phyloP scores from a whole-genome alignment of 352 stramenopile species.

The Globisporangium solare region DNA sequence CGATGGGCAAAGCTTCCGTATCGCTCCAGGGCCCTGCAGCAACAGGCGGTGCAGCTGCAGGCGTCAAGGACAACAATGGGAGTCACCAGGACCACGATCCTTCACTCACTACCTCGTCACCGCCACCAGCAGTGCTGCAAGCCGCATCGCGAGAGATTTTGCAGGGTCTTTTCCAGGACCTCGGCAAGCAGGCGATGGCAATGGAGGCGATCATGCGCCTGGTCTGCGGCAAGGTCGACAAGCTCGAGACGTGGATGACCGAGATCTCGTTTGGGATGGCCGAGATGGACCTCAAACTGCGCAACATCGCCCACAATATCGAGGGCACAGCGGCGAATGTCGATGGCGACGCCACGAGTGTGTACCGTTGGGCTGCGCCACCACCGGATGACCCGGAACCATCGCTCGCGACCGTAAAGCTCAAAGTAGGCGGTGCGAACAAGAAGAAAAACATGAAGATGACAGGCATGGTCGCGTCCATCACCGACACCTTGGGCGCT shows the following conservation, averaged over 20 bases:
- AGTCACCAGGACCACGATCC: neutral
- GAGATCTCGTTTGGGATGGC: constrained; percentile 73
- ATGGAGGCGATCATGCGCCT: constrained; percentile 63
- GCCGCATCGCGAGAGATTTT: constrained; percentile 50
- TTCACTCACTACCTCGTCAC: neutral
- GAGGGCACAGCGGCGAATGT: constrained; percentile 65
- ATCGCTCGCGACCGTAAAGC: neutral
- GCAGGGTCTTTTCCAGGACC: constrained; percentile 62
- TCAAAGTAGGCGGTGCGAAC: no score
- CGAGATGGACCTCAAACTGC: constrained; percentile 66
- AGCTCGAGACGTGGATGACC: constrained; percentile 67
- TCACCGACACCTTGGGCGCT: constrained; percentile 41
- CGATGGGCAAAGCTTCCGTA: constrained; percentile 28
- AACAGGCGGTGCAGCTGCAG: constrained; percentile 8
- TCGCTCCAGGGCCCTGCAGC: constrained; percentile 14
- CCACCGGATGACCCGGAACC: constrained; percentile 13
- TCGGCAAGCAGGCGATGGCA: constrained; percentile 73
- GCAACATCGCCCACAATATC: constrained; percentile 81
- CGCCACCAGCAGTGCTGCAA: neutral
- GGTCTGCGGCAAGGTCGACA: constrained; percentile 71
- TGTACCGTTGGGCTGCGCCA: constrained; percentile 44
- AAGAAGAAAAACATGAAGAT: constrained; percentile 54
- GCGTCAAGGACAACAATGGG: neutral
- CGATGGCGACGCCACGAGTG: constrained; percentile 33
- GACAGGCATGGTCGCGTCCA: constrained; percentile 56